These are phyloP conservation scores for Pseudophaeomoniella oleicola DNA, from an alignment of 2,329 filamentous ascomycete genomes.

Conservation along the genomic window DNA sequence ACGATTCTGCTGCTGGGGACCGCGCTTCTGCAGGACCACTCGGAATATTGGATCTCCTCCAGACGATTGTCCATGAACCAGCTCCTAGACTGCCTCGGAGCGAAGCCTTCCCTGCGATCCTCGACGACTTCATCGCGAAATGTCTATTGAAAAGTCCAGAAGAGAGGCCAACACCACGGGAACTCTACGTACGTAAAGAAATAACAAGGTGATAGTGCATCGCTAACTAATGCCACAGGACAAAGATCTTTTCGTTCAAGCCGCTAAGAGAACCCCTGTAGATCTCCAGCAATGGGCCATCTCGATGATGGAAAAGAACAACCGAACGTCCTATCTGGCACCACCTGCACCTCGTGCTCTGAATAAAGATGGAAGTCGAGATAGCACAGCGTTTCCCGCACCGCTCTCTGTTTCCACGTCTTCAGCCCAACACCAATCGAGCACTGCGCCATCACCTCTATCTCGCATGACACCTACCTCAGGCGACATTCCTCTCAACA, in stretches of 20 bases:
- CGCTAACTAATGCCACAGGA: conserved; percentile 42
- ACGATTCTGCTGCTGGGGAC: conserved; percentile 60
- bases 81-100: conserved; percentile 90
- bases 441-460: conserved; percentile 25
- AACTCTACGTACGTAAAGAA: conserved; percentile 60
- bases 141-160: conserved; percentile 84
- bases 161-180: conserved; percentile 77
- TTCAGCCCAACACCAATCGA: conserved; percentile 7
- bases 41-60: conserved; percentile 86
- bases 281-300: conserved; percentile 89
- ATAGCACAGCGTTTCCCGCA: conserved; percentile 12
- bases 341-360: conserved; percentile 69
- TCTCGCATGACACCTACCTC: conserved; percentile 48
- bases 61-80: conserved; percentile 94
- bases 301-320: conserved; percentile 84
- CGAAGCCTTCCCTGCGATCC: conserved; percentile 85
- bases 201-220: conserved; percentile 2
- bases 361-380: conserved; percentile 41
- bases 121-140: conserved; percentile 95
- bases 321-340: conserved; percentile 84
- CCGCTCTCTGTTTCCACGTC: conserved; percentile 16
- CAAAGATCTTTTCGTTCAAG: conserved; percentile 84
- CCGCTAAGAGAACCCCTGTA: conserved; percentile 90
- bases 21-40: conserved; percentile 59
- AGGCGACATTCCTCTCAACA: conserved; percentile 53